Percentiles rank a stretch among this genome's conserved stretches.
Evolutionary conservation across 805 yeast species (phyloP).

Genomic region (Nakazawaea siamensis): DNA sequence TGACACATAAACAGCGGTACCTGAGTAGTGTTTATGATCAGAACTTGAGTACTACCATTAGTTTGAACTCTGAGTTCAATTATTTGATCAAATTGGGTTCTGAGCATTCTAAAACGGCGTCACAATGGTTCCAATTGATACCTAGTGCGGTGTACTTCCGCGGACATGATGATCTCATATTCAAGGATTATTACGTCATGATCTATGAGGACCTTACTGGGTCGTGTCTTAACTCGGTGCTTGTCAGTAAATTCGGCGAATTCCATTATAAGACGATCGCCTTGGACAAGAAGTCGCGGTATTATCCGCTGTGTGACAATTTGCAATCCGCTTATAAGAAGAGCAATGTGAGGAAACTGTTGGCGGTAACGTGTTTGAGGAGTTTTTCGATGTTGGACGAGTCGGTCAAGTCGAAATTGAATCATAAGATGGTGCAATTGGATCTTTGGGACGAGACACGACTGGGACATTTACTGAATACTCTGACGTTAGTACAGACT

Average conservation of each 20-base stretch:
- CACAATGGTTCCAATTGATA: constrained; percentile 32
- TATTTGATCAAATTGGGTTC: constrained; percentile 3
- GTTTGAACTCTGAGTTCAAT: constrained; percentile 2
- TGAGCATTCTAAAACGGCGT: not conserved
- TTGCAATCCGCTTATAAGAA: constrained; percentile 37
- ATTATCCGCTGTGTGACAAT: constrained; percentile 73
- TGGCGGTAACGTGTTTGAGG: constrained; percentile 68
- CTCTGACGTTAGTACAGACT: constrained; percentile 46
- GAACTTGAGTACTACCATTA: constrained; percentile 1
- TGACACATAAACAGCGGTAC: too few species aligned
- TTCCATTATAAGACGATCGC: constrained; percentile 51
- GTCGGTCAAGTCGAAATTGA: constrained; percentile 13
- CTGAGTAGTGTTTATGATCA: constrained; percentile 5
- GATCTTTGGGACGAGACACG: constrained; percentile 69
- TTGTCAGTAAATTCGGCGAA: constrained; percentile 61
- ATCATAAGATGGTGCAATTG: constrained; percentile 14
- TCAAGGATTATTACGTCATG: constrained; percentile 38
- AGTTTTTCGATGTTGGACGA: constrained; percentile 52
- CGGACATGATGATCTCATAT: constrained; percentile 39
- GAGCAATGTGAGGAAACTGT: constrained; percentile 60
- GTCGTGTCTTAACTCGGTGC: constrained; percentile 39
- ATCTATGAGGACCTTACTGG: constrained; percentile 41
- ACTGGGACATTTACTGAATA: constrained; percentile 74
- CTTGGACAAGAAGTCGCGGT: constrained; percentile 52
- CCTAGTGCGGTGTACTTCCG: constrained; percentile 43